Evolutionary conservation across 2,329 filamentous ascomycete genomes (phyloP).

Genomic region (Mycosphaerella sp.): DNA sequence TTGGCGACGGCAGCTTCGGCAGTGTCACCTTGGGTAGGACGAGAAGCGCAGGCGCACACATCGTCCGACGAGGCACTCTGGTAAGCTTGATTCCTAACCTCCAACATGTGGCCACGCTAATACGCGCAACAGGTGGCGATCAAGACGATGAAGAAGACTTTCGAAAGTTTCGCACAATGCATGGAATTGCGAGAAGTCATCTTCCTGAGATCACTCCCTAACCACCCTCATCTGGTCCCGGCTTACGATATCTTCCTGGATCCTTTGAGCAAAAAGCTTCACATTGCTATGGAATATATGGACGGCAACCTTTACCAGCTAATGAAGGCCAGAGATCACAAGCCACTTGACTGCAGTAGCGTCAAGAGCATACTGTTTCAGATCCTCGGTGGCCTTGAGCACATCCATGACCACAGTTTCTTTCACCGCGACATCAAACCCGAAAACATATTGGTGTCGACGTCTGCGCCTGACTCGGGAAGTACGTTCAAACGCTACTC

Average conservation of each 20-base stretch:
- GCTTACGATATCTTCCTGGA: constrained; percentile 98
- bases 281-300: constrained; percentile 99
- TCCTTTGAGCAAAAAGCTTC: constrained; percentile 89
- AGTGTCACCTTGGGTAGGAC: constrained; percentile 90
- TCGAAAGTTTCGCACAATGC: constrained; percentile 85
- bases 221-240: constrained; percentile 88
- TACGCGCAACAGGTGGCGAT: constrained; percentile 70
- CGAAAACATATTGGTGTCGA: constrained; percentile 96
- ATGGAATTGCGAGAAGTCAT: constrained; percentile 94
- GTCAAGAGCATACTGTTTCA: constrained; percentile 98
- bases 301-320: constrained; percentile 97
- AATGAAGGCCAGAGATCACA: constrained; percentile 98
- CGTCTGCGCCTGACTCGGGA: constrained; percentile 72
- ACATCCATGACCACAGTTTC: constrained; percentile 95
- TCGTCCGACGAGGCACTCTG: constrained; percentile 85
- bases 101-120: constrained; percentile 1
- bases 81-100: constrained; percentile 47
- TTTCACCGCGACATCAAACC: constrained; percentile 99
- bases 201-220: constrained; percentile 82
- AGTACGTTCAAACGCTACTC: constrained; percentile 93
- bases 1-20: constrained; percentile 97
- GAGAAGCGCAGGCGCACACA: constrained; percentile 77
- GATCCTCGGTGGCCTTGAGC: constrained; percentile 91
- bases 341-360: constrained; percentile 78
- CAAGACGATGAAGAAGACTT: constrained; percentile 99